Evolutionary conservation across 2,329 filamentous ascomycete species (phyloP), one percentile per base, ranked within the genome.

Genomic region (Ophiocordyceps camponoti-saundersi): DNA sequence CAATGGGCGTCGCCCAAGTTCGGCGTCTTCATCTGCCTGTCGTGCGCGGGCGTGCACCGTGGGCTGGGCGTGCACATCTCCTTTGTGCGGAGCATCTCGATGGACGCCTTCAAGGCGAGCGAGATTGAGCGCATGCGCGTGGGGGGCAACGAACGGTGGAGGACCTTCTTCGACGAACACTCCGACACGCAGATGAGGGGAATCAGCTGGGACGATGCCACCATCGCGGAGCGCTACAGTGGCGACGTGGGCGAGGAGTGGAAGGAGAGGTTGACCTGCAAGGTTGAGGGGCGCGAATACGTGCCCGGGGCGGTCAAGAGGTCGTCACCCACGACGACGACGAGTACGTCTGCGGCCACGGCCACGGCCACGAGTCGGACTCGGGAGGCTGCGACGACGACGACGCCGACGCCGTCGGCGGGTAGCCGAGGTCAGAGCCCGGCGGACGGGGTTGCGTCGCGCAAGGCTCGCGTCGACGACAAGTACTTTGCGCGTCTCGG

Each of bases 1-100:
- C 92, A 98, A 82, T 98, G 92, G 92, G 90, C 92, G 55, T 75
- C 88, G 36, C 92, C 92, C 53, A 98, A 98, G 67, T 94, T 98
- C 62, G 90, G 90, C 60, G 86, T 95, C 64, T 98, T 98, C 71
- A 95, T 98, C 73, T 98, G 92, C 67, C 80, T 98, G 46, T 86
- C 83, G 52, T 98, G 92, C 70, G 90, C 89, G 32, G 92, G 92
- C 56, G 85, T 92, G 46, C 92, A 98, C 68, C 84, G 92, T 52
- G 88, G 88, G 3, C 79, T 98, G 29, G 92, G 92, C 51, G 92
- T 98, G 34, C 92, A 98, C 71, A 95, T 98, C 64, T 95, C 88
- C 61, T 98, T 98, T 68, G 89, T 98, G 53, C 84, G 92, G 50
- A 92, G 85, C 58, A 92, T 96, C 59, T 95, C 87, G 51, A 98